Evolutionary conservation across 768 basidiomycete genomes (phyloP).

Genomic region (Pleurotus salmoneostramineus): DNA sequence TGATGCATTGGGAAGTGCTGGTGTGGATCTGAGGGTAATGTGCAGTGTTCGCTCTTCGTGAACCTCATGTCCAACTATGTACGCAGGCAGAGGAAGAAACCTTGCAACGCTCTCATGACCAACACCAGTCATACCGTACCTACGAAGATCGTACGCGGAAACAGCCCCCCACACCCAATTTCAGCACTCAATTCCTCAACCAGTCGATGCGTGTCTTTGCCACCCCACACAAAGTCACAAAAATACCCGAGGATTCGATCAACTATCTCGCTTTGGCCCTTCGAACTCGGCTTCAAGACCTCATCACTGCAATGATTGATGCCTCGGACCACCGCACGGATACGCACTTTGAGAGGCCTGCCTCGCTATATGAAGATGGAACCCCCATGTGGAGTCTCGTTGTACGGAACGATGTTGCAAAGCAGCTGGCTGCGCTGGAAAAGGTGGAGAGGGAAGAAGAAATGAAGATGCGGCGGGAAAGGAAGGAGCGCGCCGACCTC

Average conservation of each 20-base stretch:
- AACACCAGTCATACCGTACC: conserved; percentile 57
- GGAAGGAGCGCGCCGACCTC: conserved; percentile 74
- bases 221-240: conserved; percentile 62
- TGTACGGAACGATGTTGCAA: conserved; percentile 75
- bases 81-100: conserved; percentile 82
- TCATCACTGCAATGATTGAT: conserved; percentile 62
- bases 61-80: background rate
- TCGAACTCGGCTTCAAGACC: conserved; percentile 67
- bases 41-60: conserved; percentile 4
- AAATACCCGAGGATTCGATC: conserved; percentile 65
- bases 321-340: conserved; percentile 69
- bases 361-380: conserved; percentile 61
- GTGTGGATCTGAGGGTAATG: conserved; percentile 77
- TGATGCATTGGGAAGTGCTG: conserved; percentile 82
- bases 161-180: conserved; percentile 65
- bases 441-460: conserved; percentile 84
- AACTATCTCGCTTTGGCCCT: conserved; percentile 80
- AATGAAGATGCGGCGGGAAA: conserved; percentile 63
- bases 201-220: conserved; percentile 66
- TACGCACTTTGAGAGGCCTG: conserved; percentile 63
- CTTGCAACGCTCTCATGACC: conserved; percentile 62
- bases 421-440: conserved; percentile 74
- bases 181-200: conserved; percentile 64
- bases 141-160: conserved; percentile 79
- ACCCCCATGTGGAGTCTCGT: conserved; percentile 82